phyloP scores from a whole-genome alignment of 2,329 filamentous ascomycete species.

The Neonectria faginata region DNA sequence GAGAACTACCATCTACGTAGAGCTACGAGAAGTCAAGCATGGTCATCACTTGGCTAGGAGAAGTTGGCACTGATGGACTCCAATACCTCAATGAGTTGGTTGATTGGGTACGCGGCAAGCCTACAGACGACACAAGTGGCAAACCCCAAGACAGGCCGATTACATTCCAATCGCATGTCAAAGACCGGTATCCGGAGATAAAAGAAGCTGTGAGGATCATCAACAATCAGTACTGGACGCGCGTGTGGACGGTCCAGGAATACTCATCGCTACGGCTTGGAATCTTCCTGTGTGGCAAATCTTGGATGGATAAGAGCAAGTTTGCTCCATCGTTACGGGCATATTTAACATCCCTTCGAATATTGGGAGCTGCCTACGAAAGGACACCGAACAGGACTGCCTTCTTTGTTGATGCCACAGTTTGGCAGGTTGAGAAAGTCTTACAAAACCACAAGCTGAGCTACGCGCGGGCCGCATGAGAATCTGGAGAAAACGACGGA shows the following conservation, averaged over 20 bases:
- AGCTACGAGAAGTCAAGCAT: slow-evolving; percentile 2
- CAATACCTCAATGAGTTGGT: slow-evolving; percentile 4
- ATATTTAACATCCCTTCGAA: neutral
- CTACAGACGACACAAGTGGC: neutral
- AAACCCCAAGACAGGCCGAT: neutral
- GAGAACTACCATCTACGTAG: slow-evolving; percentile 3
- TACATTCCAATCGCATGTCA: neutral
- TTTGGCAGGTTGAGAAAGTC: slow-evolving; percentile 7
- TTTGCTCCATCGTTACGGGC: neutral
- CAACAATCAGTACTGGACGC: slow-evolving; percentile 2
- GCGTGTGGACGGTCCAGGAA: slow-evolving; percentile 6
- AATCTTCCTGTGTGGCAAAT: slow-evolving; percentile 4
- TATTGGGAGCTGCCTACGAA: neutral
- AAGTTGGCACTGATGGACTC: neutral
- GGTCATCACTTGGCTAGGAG: slow-evolving; percentile 10
- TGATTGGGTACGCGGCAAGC: neutral
- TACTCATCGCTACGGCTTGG: slow-evolving; percentile 4
- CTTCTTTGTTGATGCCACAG: slow-evolving; percentile 4
- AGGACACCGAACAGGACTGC: neutral
- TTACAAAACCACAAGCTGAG: slow-evolving; percentile 1
- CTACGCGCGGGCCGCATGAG: neutral
- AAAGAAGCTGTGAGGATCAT: neutral
- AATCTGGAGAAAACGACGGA: neutral
- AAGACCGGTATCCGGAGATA: neutral
- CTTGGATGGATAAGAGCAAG: slow-evolving; percentile 9